Percentiles rank a stretch among this genome's conserved stretches.
phyloP scores from a whole-genome alignment of 768 basidiomycete species.

The Boletellus sp. region DNA sequence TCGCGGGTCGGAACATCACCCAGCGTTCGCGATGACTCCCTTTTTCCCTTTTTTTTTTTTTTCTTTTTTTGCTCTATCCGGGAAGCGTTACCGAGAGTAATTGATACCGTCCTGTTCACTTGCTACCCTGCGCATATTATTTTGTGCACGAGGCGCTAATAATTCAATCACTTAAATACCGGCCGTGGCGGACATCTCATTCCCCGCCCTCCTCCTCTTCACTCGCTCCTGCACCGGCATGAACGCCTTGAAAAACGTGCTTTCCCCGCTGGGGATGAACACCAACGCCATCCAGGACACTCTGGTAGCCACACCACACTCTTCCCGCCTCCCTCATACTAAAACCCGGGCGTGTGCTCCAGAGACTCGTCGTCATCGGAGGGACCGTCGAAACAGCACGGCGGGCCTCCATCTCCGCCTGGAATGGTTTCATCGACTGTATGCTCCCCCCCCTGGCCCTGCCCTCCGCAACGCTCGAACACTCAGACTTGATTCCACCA shows the following conservation, averaged over 20 bases:
- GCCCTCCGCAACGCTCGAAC: not conserved
- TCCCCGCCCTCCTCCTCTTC: constrained; percentile 34
- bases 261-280: constrained; percentile 68
- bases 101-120: constrained; percentile 27
- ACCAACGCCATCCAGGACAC: constrained; percentile 76
- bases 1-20: constrained; percentile 18
- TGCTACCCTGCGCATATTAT: constrained; percentile 27
- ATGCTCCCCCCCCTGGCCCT: constrained; percentile 1
- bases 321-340: not conserved
- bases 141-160: constrained; percentile 32
- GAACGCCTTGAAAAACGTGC: constrained; percentile 67
- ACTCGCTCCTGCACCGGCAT: constrained; percentile 39
- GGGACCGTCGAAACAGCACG: constrained; percentile 86
- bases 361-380: constrained; percentile 90
- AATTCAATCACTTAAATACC: constrained; percentile 35
- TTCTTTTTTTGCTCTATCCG: constrained; percentile 18
- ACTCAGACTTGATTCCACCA: constrained; percentile 22
- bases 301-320: constrained; percentile 44
- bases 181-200: constrained; percentile 27
- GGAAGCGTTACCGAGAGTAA: constrained; percentile 30
- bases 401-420: constrained; percentile 75
- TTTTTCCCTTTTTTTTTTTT: not conserved
- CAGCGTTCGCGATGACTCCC: constrained; percentile 14
- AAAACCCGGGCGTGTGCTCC: constrained; percentile 1
- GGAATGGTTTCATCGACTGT: constrained; percentile 91